Base-by-base conservation (phyloP, 768 basidiomycete genomes). In the Tulasnella sp. region DNA sequence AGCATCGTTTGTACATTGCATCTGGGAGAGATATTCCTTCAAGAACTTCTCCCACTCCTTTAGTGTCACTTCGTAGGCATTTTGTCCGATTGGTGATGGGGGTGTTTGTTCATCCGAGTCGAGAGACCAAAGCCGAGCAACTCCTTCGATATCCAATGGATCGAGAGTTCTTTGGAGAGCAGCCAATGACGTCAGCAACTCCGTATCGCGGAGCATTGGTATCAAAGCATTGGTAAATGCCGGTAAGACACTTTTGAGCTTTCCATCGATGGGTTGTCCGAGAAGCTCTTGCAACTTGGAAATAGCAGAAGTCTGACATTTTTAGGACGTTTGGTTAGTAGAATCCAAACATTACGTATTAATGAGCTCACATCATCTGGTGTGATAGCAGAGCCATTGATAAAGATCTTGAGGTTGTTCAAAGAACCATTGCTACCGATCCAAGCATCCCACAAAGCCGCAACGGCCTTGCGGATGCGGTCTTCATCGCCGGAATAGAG, bases 391-490 rank as follows among this genome's bases (percentile, higher is more conserved):
- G 70, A 69, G 6, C 91, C 90, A 16, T 71, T 62, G 8, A 77
- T 70, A 59, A 92, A 96, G 9, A 98, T 63, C 56, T 79, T 78
- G 60, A 93, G 71, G 62, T 89, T 96, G 65, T 95, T 96, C 32
- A 76, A 65, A 20, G 70, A 62, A 15, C 83, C 87, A 19, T 76
- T 31, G 49, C 75, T 81, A 13, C 63, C 63, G 27, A 67, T 54
- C 92, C 93, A 96, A 1, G 70, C 70, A 32, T 75, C 66, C 82
- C 83, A 89, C 25, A 98, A 71, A 28, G 65, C 67, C 43, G 67
- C 62, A n/a, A 96, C 61, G 2, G 89, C 90, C 10, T 66, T 69
- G n/a, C 55, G 61, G 27, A 87, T 63, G 7, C 91, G 76, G n/a
- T 31, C 46, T 43, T 72, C 65, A 20, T 87, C 73, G 2, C 71